Percentiles rank a stretch among this genome's conserved stretches.
Conservation (phyloP, 1,284 basidiomycete genomes). For the Kalmanozyma brasiliensis region DNA sequence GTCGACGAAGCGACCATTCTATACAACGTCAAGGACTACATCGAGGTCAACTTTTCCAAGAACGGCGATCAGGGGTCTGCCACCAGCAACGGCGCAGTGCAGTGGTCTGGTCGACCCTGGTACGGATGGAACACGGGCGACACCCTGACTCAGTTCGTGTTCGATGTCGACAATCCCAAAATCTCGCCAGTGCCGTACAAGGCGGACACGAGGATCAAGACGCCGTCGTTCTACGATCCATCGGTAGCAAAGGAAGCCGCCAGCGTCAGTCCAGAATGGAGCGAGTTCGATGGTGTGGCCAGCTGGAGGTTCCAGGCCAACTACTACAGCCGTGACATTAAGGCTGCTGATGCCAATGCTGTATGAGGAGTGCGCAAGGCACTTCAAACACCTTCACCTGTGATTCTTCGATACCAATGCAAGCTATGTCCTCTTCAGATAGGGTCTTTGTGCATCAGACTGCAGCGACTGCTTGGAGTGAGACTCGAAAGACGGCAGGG, state of each 20-base stretch:
- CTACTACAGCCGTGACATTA: conserved; percentile 32
- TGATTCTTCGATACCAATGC: no score
- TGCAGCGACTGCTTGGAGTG: no score
- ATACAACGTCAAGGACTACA: conserved; percentile 45
- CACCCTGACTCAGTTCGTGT: conserved; percentile 41
- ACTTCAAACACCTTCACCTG: no score
- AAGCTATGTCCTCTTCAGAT: no score
- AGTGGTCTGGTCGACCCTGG: conserved; percentile 43
- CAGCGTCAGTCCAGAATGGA: conserved; percentile 29
- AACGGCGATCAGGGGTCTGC: conserved; percentile 17
- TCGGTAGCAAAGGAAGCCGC: conserved; percentile 13
- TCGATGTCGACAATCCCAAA: conserved; percentile 19
- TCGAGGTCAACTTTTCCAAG: conserved; percentile 33
- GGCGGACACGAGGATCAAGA: conserved; percentile 20
- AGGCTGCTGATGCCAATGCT: conserved; percentile 25
- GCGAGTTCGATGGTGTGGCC: conserved; percentile 27
- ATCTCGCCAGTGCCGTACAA: conserved; percentile 37
- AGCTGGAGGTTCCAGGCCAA: conserved; percentile 43
- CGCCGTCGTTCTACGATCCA: conserved; percentile 35
- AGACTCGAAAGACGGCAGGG: no score
- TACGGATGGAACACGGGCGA: conserved; percentile 42
- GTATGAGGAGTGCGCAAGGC: background rate
- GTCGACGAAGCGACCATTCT: conserved; percentile 21
- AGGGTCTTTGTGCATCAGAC: no score
- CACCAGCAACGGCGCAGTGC: conserved; percentile 22